Evolutionary conservation across 805 yeast genomes (phyloP).

Genomic region (Candida berthetii): DNA sequence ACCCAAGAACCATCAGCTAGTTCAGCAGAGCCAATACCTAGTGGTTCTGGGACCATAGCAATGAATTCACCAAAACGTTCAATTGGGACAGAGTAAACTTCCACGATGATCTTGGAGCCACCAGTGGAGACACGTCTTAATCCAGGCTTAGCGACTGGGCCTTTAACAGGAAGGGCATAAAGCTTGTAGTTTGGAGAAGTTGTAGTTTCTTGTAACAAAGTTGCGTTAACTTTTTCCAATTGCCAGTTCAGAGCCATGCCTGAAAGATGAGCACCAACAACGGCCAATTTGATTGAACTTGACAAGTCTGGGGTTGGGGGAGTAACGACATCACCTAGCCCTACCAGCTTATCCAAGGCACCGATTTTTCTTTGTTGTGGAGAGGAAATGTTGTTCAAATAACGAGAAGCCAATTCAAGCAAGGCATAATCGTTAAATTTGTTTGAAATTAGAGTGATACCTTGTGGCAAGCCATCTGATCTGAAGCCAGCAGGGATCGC

Average conservation of each 20-base stretch:
- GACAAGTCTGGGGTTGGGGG: conserved; percentile 34
- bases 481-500: conserved; percentile 91
- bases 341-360: conserved; percentile 23
- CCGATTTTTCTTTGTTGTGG: conserved; percentile 36
- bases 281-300: conserved; percentile 54
- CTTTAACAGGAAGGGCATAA: conserved; percentile 76
- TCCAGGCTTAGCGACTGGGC: conserved; percentile 89
- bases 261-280: conserved; percentile 91
- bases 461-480: conserved; percentile 83
- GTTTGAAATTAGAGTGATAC: conserved; percentile 77
- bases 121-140: conserved; percentile 46
- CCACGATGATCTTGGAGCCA: conserved; percentile 66
- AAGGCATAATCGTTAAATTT: conserved; percentile 88
- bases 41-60: conserved; percentile 86
- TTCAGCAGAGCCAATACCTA: conserved; percentile 93
- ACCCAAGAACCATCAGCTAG: conserved; percentile 76
- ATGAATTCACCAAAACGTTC: conserved; percentile 80
- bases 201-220: conserved; percentile 54
- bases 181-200: conserved; percentile 70
- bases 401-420: conserved; percentile 73
- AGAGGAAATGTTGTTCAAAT: too few species aligned
- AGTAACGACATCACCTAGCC: conserved; percentile 38
- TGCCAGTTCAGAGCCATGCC: conserved; percentile 96
- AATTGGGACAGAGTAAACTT: conserved; percentile 76
- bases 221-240: conserved; percentile 75